A percentile compares a stretch with the other conserved stretches of the same genome.
Evolutionary conservation across 805 yeast species (phyloP).

Genomic region (Priceomyces fermenticarens): DNA sequence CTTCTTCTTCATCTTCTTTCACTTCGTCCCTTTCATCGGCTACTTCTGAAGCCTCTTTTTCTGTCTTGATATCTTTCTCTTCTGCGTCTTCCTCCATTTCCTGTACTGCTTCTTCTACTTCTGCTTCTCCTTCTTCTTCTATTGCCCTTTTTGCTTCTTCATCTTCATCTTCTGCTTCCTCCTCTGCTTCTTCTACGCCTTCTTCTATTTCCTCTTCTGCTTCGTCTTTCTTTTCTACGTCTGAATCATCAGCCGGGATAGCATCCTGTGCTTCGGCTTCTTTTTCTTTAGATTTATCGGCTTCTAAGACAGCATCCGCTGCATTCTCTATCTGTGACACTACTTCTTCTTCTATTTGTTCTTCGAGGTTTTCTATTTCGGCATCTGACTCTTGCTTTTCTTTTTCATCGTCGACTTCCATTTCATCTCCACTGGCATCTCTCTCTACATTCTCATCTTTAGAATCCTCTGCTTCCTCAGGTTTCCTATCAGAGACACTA

Average conservation of each 20-base stretch:
- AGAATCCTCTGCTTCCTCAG: background rate
- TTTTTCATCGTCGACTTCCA: background rate
- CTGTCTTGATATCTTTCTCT: background rate
- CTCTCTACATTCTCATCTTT: conserved; percentile 6
- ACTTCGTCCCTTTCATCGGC: conserved; percentile 7
- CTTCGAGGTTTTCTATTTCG: conserved; percentile 1
- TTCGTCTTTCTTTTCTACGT: background rate
- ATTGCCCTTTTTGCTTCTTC: background rate
- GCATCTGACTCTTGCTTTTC: background rate
- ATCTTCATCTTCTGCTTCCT: conserved; percentile 2
- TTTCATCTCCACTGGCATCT: conserved; percentile 1
- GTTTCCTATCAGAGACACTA: background rate
- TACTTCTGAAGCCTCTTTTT: background rate
- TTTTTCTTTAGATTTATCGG: conserved; percentile 1
- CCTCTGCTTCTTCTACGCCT: background rate
- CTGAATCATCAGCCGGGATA: conserved; percentile 1
- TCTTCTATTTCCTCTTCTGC: conserved; percentile 14
- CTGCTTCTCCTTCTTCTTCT: background rate
- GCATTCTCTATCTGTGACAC: conserved; percentile 8
- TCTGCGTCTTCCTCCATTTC: background rate
- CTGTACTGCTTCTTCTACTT: conserved; percentile 8
- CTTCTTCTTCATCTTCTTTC: conserved; percentile 3
- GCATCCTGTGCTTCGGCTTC: conserved; percentile 1
- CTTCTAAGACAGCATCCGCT: background rate
- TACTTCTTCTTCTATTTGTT: background rate